phyloP scores from a whole-genome alignment of 2,329 filamentous ascomycete genomes.

The Ophiocordyceps unilateralis region DNA sequence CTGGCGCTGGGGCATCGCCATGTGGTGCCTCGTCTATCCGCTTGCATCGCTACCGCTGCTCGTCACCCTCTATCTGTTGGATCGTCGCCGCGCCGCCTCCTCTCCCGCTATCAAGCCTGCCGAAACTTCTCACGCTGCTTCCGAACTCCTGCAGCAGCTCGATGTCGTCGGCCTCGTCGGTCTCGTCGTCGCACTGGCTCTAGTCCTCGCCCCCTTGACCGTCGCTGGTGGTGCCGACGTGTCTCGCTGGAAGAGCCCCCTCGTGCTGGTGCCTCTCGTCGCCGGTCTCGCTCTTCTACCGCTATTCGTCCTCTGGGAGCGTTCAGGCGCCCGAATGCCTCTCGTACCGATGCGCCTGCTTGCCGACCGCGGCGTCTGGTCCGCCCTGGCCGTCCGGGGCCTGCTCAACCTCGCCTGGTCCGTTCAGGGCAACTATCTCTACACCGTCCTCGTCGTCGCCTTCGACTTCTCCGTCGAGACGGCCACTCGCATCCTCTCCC shows the following conservation, averaged over 20 bases:
- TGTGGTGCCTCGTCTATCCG: constrained; percentile 46
- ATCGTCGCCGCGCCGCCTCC: constrained; percentile 8
- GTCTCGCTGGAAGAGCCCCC: constrained; percentile 30
- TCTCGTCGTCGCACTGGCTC: constrained; percentile 25
- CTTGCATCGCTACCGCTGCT: constrained; percentile 37
- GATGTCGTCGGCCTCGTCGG: constrained; percentile 32
- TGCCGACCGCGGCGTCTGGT: constrained; percentile 43
- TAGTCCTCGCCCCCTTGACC: constrained; percentile 33
- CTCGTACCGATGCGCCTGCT: constrained; percentile 41
- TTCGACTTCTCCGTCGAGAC: constrained; percentile 37
- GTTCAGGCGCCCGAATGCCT: constrained; percentile 26
- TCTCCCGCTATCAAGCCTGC: constrained; percentile 13
- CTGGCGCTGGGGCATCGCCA: constrained; percentile 47
- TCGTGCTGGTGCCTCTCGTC: constrained; percentile 31
- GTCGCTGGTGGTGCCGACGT: constrained; percentile 28
- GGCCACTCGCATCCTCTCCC: constrained; percentile 37
- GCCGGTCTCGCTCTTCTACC: constrained; percentile 31
- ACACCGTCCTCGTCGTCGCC: constrained; percentile 38
- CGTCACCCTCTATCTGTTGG: constrained; percentile 18
- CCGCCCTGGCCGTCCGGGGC: constrained; percentile 34
- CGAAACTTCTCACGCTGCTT: too few species aligned
- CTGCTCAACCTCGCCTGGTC: constrained; percentile 36
- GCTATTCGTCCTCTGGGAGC: constrained; percentile 36
- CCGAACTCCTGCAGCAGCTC: constrained; percentile 34
- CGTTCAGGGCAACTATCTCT: constrained; percentile 41